These are phyloP conservation scores for Phoenix dactylifera DNA, from an alignment of 176 grass and related monocot genomes.

Conservation along the genomic window DNA sequence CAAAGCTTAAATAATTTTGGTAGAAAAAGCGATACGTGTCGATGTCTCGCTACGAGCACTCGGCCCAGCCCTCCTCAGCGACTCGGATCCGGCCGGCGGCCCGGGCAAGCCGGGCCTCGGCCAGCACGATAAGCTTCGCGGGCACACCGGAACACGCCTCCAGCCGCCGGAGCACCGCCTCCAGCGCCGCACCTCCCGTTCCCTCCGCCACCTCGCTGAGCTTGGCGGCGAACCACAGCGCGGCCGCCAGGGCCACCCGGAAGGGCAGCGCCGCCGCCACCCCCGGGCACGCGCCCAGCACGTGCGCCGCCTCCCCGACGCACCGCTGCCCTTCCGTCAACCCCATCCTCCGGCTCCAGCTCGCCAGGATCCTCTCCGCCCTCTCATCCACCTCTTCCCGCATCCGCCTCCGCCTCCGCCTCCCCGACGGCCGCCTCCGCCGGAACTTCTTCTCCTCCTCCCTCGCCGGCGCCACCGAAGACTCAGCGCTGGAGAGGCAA, in stretches of 20 bases:
- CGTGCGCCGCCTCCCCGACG: conserved; percentile 7
- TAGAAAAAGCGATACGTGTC: background rate
- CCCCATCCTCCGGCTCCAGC: conserved; percentile 21
- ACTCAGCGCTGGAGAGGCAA: conserved; percentile 18
- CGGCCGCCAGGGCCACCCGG: conserved; percentile 33
- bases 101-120: conserved; percentile 3
- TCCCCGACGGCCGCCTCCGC: too few species aligned
- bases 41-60: conserved; percentile 20
- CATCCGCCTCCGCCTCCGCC: too few species aligned
- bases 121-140: conserved; percentile 6
- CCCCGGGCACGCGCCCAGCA: background rate
- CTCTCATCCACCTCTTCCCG: background rate
- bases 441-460: too few species aligned
- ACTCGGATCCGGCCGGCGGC: background rate
- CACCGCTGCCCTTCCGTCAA: background rate
- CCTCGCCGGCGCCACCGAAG: too few species aligned
- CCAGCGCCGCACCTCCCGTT: background rate
- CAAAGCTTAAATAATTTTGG: too few species aligned
- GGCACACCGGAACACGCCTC: conserved; percentile 16
- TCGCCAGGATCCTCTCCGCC: conserved; percentile 28
- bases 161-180: background rate
- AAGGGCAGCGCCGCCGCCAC: background rate
- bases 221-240: conserved; percentile 30
- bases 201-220: background rate
- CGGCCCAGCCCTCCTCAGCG: conserved; percentile 46